phyloP scores from a whole-genome alignment of 108 stramenopile genomes.

The Chaetoceros tenuissimus region DNA sequence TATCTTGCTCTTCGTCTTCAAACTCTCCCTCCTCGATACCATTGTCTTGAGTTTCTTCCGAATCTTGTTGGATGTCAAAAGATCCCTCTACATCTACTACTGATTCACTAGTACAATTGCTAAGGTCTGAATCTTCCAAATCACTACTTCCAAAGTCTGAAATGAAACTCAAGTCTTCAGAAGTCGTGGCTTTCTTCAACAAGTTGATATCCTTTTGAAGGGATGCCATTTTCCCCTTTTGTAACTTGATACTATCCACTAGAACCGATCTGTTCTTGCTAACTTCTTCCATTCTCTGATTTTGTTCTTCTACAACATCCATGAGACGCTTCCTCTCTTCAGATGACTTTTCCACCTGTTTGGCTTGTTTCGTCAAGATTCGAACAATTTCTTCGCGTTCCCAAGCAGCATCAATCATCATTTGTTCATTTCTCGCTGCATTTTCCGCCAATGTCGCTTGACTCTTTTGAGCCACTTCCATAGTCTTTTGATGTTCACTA shows the following conservation, averaged over 20 bases:
- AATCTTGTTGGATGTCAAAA: too few species aligned
- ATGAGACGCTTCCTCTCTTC: conserved; percentile 33
- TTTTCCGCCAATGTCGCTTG: conserved; percentile 44
- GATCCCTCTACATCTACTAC: too few species aligned
- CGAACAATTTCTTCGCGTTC: conserved; percentile 48
- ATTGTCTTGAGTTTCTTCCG: too few species aligned
- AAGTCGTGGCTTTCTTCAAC: not conserved
- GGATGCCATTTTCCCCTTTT: conserved; percentile 30
- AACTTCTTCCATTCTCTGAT: conserved; percentile 22
- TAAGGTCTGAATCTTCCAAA: too few species aligned
- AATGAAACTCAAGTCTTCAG: not conserved
- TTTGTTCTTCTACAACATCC: conserved; percentile 37
- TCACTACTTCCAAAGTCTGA: too few species aligned
- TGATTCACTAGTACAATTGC: too few species aligned
- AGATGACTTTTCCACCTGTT: conserved; percentile 31
- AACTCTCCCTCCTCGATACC: too few species aligned
- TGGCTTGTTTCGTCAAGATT: conserved; percentile 44
- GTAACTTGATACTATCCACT: conserved; percentile 34
- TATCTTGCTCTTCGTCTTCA: too few species aligned
- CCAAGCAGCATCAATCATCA: conserved; percentile 36
- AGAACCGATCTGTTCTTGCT: conserved; percentile 34
- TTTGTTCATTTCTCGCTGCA: conserved; percentile 31
- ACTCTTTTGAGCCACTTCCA: conserved; percentile 25
- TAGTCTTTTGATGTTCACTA: conserved; percentile 39
- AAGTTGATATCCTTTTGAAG: not conserved